Conservation (phyloP, 768 basidiomycete species). For the Mycena filopes region DNA sequence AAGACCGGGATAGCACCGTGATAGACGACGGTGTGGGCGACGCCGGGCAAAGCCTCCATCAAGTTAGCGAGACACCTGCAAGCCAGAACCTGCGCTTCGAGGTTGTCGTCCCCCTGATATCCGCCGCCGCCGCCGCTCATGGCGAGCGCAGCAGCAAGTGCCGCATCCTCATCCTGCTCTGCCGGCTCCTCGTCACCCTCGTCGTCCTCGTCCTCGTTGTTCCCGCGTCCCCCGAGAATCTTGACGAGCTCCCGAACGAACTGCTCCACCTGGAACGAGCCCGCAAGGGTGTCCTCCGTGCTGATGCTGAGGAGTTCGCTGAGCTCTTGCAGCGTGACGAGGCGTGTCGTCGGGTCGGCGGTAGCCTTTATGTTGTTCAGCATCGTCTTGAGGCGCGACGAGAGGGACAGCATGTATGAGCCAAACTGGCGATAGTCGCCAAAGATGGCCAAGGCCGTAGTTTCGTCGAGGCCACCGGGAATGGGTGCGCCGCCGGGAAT, state of each 20-base stretch:
- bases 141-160: slow-evolving; percentile 87
- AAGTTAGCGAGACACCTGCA: slow-evolving; percentile 97
- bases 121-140: slow-evolving; percentile 79
- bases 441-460: slow-evolving; percentile 81
- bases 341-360: slow-evolving; percentile 86
- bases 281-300: slow-evolving; percentile 96
- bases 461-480: slow-evolving; percentile 71
- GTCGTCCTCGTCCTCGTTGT: slow-evolving; percentile 77
- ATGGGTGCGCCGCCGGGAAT: slow-evolving; percentile 54
- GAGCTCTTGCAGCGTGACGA: slow-evolving; percentile 92
- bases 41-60: slow-evolving; percentile 98
- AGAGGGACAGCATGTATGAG: slow-evolving; percentile 92
- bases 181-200: slow-evolving; percentile 72
- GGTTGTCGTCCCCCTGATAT: slow-evolving; percentile 84
- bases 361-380: slow-evolving; percentile 87
- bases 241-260: slow-evolving; percentile 93
- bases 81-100: slow-evolving; percentile 95
- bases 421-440: slow-evolving; percentile 90
- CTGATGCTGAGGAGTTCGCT: slow-evolving; percentile 95
- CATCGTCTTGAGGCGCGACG: slow-evolving; percentile 89
- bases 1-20: slow-evolving; percentile 98
- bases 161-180: slow-evolving; percentile 85
- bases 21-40: slow-evolving; percentile 97
- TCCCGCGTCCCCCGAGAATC: slow-evolving; percentile 85
- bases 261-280: slow-evolving; percentile 93